A percentile compares a stretch with the other conserved stretches of the same genome.
Conservation (phyloP, 306 rosid genomes). For the Alnus rubra region DNA sequence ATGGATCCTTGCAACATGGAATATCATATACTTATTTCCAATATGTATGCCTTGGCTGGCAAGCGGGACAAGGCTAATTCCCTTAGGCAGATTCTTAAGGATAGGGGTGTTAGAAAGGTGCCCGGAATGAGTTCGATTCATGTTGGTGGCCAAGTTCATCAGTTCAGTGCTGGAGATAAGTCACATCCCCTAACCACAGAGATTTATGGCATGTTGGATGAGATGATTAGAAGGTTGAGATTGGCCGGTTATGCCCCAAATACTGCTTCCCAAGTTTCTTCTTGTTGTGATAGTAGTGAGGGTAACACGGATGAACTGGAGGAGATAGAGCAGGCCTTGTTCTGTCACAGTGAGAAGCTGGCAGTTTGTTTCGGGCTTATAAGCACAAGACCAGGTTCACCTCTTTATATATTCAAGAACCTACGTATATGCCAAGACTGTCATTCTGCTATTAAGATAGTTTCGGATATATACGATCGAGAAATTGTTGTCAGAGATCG, state of each 20-base stretch:
- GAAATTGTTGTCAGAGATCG: slow-evolving; percentile 75
- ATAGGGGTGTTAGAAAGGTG: slow-evolving; percentile 56
- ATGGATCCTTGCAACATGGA: slow-evolving; percentile 61
- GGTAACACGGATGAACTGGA: slow-evolving; percentile 44
- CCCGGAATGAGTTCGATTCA: slow-evolving; percentile 74
- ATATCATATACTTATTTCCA: slow-evolving; percentile 64
- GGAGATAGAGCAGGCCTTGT: slow-evolving; percentile 69
- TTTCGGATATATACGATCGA: slow-evolving; percentile 51
- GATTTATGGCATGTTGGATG: slow-evolving; percentile 54
- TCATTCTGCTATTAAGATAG: slow-evolving; percentile 72
- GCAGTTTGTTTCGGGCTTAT: slow-evolving; percentile 76
- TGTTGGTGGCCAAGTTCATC: slow-evolving; percentile 55
- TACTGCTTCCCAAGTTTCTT: slow-evolving; percentile 53
- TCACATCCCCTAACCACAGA: slow-evolving; percentile 46
- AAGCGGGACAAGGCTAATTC: slow-evolving; percentile 54
- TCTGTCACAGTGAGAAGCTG: slow-evolving; percentile 75
- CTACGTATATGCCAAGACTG: slow-evolving; percentile 70
- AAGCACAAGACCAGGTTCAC: slow-evolving; percentile 50
- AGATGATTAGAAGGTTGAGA: slow-evolving; percentile 58
- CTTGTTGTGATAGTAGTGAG: slow-evolving; percentile 36
- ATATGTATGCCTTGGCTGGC: slow-evolving; percentile 64
- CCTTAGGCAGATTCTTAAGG: slow-evolving; percentile 52
- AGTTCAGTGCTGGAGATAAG: slow-evolving; percentile 70
- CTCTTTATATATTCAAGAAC: slow-evolving; percentile 66
- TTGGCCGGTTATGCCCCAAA: slow-evolving; percentile 66